These are phyloP conservation scores for Aspergillus sclerotiicarbonarius DNA, from an alignment of 495 filamentous ascomycete genomes.

Conservation along the genomic window DNA sequence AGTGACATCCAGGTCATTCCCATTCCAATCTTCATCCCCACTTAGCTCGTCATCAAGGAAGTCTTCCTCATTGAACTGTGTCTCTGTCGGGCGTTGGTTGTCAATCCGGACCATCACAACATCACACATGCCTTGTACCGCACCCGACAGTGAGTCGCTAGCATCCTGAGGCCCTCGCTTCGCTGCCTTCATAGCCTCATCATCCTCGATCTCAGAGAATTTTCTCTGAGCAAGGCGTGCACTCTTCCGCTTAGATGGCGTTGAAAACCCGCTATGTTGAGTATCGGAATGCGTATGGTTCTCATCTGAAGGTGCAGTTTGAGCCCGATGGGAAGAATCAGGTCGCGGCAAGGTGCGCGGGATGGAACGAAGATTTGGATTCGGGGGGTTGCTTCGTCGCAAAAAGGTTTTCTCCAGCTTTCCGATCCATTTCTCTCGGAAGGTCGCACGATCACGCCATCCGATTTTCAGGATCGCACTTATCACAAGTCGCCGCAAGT, in stretches of 20 bases:
- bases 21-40: slow-evolving; percentile 79
- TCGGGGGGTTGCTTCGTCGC: slow-evolving; percentile 51
- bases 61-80: slow-evolving; percentile 70
- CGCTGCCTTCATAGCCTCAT: slow-evolving; percentile 2
- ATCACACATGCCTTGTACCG: slow-evolving; percentile 75
- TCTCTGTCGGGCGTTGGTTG: slow-evolving; percentile 73
- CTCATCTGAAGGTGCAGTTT: not conserved
- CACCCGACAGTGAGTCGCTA: slow-evolving; percentile 24
- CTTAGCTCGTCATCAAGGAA: slow-evolving; percentile 71
- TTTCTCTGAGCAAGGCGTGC: slow-evolving; percentile 36
- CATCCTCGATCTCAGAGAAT: slow-evolving; percentile 20
- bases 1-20: slow-evolving; percentile 33
- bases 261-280: slow-evolving; percentile 17
- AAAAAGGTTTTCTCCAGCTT: slow-evolving; percentile 65
- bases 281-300: slow-evolving; percentile 7
- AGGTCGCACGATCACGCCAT: slow-evolving; percentile 73
- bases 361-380: slow-evolving; percentile 30
- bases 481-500: slow-evolving; percentile 65
- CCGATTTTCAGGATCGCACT: slow-evolving; percentile 70
- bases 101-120: slow-evolving; percentile 78
- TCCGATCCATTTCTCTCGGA: slow-evolving; percentile 70
- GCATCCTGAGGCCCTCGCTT: slow-evolving; percentile 5
- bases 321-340: not conserved
- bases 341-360: slow-evolving; percentile 13
- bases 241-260: slow-evolving; percentile 41